These are phyloP conservation scores for Nadsonia starkeyi-henricii DNA, from an alignment of 1,139 yeast species.

Conservation along the genomic window DNA sequence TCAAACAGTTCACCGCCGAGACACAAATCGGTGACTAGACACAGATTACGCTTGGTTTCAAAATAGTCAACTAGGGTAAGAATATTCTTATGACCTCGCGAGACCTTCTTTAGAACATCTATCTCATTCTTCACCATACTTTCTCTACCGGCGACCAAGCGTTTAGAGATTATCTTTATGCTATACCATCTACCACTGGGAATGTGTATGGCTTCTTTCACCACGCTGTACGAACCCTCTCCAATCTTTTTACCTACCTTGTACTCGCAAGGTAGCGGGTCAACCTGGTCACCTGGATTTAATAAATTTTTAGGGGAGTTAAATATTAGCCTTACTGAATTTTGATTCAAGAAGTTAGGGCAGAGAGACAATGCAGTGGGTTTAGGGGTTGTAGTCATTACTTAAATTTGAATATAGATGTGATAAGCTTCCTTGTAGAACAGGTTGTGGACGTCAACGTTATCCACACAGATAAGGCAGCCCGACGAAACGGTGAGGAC, in stretches of 20 bases:
- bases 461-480: too few species aligned
- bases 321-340: background rate
- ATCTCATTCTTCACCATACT: conserved; percentile 44
- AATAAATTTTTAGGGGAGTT: background rate
- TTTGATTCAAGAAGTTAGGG: background rate
- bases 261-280: conserved; percentile 19
- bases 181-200: conserved; percentile 27
- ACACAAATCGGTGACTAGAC: conserved; percentile 54
- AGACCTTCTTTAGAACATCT: conserved; percentile 33
- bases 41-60: conserved; percentile 46
- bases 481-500: too few species aligned
- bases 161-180: conserved; percentile 30
- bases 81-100: conserved; percentile 42
- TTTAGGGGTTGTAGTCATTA: too few species aligned
- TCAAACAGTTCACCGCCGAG: conserved; percentile 59
- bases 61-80: conserved; percentile 55
- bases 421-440: too few species aligned
- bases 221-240: conserved; percentile 29
- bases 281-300: background rate
- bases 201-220: conserved; percentile 28
- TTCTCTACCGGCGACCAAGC: conserved; percentile 31
- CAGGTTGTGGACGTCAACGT: too few species aligned
- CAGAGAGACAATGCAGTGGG: background rate
- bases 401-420: too few species aligned
- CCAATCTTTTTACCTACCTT: conserved; percentile 26